Conservation (phyloP, 768 basidiomycete genomes). For the Hygrophorus pudorinus region DNA sequence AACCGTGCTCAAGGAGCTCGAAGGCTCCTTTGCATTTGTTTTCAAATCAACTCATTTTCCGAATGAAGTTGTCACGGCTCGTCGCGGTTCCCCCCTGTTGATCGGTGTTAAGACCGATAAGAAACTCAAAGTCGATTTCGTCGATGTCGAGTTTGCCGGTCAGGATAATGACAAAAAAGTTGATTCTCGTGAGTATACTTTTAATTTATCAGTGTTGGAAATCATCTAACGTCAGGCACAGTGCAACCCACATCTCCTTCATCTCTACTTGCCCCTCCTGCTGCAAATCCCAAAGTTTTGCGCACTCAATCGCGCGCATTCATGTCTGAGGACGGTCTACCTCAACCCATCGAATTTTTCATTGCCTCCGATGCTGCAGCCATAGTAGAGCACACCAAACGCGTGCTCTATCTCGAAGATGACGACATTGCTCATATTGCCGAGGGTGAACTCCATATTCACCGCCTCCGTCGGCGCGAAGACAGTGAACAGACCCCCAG, state of each 20-base stretch:
- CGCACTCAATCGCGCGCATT: slow-evolving; percentile 96
- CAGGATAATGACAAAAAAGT: slow-evolving; percentile 43
- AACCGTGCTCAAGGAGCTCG: slow-evolving; percentile 92
- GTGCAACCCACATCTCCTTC: slow-evolving; percentile 45
- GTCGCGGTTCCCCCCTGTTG: slow-evolving; percentile 92
- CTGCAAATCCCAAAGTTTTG: slow-evolving; percentile 64
- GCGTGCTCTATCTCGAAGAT: slow-evolving; percentile 96
- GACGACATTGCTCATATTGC: slow-evolving; percentile 98
- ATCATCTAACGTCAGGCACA: slow-evolving; percentile 8
- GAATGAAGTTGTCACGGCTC: slow-evolving; percentile 90
- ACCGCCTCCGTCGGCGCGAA: slow-evolving; percentile 89
- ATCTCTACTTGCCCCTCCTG: slow-evolving; percentile 56
- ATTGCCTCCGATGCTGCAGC: slow-evolving; percentile 96
- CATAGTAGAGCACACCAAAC: slow-evolving; percentile 97
- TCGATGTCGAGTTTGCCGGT: slow-evolving; percentile 91
- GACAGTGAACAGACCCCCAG: slow-evolving; percentile 51
- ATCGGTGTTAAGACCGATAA: slow-evolving; percentile 99
- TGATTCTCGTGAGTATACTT: slow-evolving; percentile 28
- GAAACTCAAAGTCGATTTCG: slow-evolving; percentile 99
- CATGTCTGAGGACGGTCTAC: slow-evolving; percentile 96
- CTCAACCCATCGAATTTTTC: slow-evolving; percentile 99
- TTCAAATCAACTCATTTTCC: slow-evolving; percentile 97
- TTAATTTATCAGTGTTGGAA: neutral
- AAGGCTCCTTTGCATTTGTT: slow-evolving; percentile 98
- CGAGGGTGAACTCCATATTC: slow-evolving; percentile 96